Evolutionary conservation across 495 filamentous ascomycete species (phyloP).

Genomic region (Choiromyces venosus): DNA sequence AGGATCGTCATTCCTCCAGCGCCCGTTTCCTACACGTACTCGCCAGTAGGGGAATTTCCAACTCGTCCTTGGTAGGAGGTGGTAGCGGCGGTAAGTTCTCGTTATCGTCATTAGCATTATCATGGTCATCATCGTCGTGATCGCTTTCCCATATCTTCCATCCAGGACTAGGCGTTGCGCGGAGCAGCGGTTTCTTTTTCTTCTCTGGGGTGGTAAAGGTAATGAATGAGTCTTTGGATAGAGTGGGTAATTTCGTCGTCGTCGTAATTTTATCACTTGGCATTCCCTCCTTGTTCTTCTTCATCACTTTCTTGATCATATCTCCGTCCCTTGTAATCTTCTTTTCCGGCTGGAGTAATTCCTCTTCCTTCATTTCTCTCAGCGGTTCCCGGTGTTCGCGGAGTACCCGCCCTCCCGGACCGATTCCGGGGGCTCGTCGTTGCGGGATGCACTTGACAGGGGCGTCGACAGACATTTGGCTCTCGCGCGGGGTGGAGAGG

Average conservation of each 20-base stretch:
- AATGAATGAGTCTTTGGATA: conserved; percentile 27
- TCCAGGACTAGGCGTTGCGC: conserved; percentile 13
- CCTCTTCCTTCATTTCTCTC: conserved; percentile 33
- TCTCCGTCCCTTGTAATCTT: background rate
- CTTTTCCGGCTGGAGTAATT: conserved; percentile 8
- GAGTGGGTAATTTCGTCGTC: conserved; percentile 15
- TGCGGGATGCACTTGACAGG: conserved; percentile 23
- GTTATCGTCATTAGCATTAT: conserved; percentile 5
- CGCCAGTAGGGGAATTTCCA: background rate
- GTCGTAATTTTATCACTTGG: background rate
- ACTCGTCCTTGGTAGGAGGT: background rate
- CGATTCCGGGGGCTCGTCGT: background rate
- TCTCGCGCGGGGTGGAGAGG: conserved; percentile 23
- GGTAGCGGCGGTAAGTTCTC: conserved; percentile 1
- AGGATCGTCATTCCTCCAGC: background rate
- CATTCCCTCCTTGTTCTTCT: background rate
- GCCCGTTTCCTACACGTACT: background rate
- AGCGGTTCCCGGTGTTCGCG: conserved; percentile 20
- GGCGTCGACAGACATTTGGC: conserved; percentile 33
- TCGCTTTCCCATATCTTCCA: conserved; percentile 24
- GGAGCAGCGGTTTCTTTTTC: conserved; percentile 9
- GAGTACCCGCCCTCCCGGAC: background rate
- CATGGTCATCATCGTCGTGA: conserved; percentile 13
- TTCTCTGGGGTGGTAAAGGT: conserved; percentile 28
- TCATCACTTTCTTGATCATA: conserved; percentile 1